Evolutionary conservation across 2,329 filamentous ascomycete species (phyloP).

Genomic region (Talaromyces sp.): DNA sequence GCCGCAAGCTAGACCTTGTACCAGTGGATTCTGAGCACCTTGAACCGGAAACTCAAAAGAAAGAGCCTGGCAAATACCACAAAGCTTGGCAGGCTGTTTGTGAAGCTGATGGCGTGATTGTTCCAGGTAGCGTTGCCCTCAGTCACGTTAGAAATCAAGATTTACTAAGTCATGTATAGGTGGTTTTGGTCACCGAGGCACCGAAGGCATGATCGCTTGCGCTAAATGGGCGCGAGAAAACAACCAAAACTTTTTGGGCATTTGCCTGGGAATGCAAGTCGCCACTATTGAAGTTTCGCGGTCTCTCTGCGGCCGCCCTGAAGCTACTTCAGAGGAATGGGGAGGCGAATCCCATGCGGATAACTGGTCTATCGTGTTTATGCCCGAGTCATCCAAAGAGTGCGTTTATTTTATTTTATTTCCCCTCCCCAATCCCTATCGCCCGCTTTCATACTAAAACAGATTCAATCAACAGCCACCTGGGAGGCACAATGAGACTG

Average conservation of each 20-base stretch:
- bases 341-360: constrained; percentile 2
- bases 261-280: constrained; percentile 89
- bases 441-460: not conserved
- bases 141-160: not conserved
- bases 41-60: constrained; percentile 58
- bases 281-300: constrained; percentile 86
- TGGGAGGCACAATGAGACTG: constrained; percentile 84
- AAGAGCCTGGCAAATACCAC: constrained; percentile 64
- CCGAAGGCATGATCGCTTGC: constrained; percentile 82
- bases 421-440: not conserved
- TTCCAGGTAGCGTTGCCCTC: constrained; percentile 13
- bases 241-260: constrained; percentile 75
- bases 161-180: constrained; percentile 42
- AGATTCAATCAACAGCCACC: constrained; percentile 59
- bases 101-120: constrained; percentile 53
- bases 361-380: constrained; percentile 66
- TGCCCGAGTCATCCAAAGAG: constrained; percentile 62
- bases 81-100: constrained; percentile 47
- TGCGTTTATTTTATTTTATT: too few species aligned
- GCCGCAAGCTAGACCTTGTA: constrained; percentile 69
- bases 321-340: constrained; percentile 30
- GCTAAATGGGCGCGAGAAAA: constrained; percentile 83
- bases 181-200: constrained; percentile 77
- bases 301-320: constrained; percentile 60
- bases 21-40: constrained; percentile 84